Percentiles rank a stretch among this genome's conserved stretches.
Evolutionary conservation across 257 asterid genomes (phyloP).

Genomic region (Verbena officinalis): DNA sequence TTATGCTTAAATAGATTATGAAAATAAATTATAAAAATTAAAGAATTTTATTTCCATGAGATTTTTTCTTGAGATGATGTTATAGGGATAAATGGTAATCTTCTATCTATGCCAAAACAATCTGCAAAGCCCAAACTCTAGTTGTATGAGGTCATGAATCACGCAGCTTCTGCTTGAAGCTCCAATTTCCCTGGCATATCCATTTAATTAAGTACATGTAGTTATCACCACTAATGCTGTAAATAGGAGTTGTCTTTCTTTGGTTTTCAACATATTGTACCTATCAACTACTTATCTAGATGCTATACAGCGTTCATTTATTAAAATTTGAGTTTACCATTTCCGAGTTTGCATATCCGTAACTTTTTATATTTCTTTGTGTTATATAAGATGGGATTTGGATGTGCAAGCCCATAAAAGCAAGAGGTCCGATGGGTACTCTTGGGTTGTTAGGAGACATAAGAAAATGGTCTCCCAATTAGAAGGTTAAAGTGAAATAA

Average conservation of each 20-base stretch:
- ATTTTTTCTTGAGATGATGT: conserved; percentile 13
- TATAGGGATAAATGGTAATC: neutral
- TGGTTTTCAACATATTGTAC: neutral
- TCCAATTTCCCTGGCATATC: neutral
- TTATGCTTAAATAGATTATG: conserved; percentile 4
- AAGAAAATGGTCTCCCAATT: neutral
- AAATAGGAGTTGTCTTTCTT: neutral
- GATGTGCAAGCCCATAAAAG: neutral
- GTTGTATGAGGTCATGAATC: neutral
- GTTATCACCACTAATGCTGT: too few relatives aligned
- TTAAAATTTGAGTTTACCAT: neutral
- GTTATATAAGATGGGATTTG: neutral
- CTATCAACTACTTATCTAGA: too few relatives aligned
- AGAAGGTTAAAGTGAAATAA: neutral
- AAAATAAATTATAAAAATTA: neutral
- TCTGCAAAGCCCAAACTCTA: neutral
- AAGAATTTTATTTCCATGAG: conserved; percentile 14
- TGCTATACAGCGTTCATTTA: too few relatives aligned
- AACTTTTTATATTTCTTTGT: neutral
- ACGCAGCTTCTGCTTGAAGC: neutral
- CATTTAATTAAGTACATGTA: neutral
- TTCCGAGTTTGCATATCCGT: neutral
- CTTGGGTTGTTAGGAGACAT: conserved; percentile 10
- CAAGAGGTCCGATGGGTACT: neutral
- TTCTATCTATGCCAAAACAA: too few relatives aligned